Conservation (phyloP, 1,284 basidiomycete genomes). For the Heliocybe sulcata region DNA sequence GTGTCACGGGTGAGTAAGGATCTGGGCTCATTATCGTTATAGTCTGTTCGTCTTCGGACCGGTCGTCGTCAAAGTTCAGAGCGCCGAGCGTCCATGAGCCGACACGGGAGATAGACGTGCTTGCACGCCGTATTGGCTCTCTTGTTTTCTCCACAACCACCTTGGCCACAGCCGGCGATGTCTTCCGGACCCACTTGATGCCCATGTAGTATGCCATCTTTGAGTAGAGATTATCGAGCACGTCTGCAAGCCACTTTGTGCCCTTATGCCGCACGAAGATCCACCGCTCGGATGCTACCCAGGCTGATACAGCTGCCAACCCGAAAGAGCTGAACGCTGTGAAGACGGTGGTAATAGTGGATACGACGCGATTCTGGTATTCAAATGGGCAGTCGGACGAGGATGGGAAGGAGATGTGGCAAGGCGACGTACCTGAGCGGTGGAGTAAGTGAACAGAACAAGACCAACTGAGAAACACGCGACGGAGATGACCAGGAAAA, state of each 20-base stretch:
- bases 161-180: neutral
- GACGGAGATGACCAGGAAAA: constrained; percentile 67
- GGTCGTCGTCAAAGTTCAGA: constrained; percentile 12
- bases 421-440: constrained; percentile 37
- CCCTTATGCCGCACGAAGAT: constrained; percentile 63
- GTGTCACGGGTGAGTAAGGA: constrained; percentile 14
- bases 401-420: neutral
- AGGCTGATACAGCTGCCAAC: constrained; percentile 64
- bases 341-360: constrained; percentile 66
- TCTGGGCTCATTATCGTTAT: constrained; percentile 16
- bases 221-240: constrained; percentile 43
- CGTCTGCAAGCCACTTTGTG: constrained; percentile 69
- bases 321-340: constrained; percentile 72
- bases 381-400: constrained; percentile 5
- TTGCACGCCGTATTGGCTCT: neutral
- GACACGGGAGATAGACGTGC: constrained; percentile 1
- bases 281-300: constrained; percentile 74
- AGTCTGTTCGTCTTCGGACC: constrained; percentile 9
- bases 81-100: constrained; percentile 2
- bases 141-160: constrained; percentile 1
- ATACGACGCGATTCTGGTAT: constrained; percentile 46
- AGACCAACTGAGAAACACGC: constrained; percentile 67
- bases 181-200: constrained; percentile 18
- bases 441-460: constrained; percentile 60
- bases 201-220: constrained; percentile 33